A percentile compares a stretch with the other conserved stretches of the same genome.
Evolutionary conservation across 2,329 filamentous ascomycete species (phyloP).

Genomic region (Xylariaceae sp.): DNA sequence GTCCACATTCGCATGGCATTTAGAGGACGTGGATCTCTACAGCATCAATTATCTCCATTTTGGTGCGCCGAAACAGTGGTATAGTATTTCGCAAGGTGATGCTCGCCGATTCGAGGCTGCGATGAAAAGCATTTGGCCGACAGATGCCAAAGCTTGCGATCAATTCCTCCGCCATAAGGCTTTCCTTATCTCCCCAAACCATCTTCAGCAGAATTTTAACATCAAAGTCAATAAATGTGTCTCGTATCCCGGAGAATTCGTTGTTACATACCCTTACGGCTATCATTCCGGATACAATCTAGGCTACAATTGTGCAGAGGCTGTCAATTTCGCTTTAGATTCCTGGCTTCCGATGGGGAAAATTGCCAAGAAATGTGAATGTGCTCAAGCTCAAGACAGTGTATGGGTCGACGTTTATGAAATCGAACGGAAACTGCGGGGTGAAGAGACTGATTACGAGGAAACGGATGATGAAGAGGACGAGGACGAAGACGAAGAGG

Average conservation of each 20-base stretch:
- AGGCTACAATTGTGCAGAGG: conserved; percentile 97
- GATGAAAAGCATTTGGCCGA: conserved; percentile 94
- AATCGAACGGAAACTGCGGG: conserved; percentile 88
- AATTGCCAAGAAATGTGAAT: conserved; percentile 95
- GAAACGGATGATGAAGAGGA: conserved; percentile 71
- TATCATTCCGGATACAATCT: conserved; percentile 98
- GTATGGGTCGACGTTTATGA: conserved; percentile 98
- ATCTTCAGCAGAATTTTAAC: conserved; percentile 80
- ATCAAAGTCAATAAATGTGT: conserved; percentile 96
- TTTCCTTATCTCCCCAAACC: conserved; percentile 88
- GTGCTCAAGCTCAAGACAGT: conserved; percentile 89
- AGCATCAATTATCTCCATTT: conserved; percentile 99
- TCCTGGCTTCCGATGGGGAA: conserved; percentile 93
- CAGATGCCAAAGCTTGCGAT: conserved; percentile 89
- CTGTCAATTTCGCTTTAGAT: conserved; percentile 95
- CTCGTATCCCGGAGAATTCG: conserved; percentile 94
- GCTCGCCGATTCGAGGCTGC: conserved; percentile 87
- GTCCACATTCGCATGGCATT: conserved; percentile 97
- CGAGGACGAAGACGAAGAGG: conserved; percentile 57
- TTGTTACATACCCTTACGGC: conserved; percentile 96
- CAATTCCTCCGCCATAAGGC: conserved; percentile 98
- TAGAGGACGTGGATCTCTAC: conserved; percentile 97
- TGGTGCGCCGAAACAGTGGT: conserved; percentile 98
- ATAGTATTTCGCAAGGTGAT: conserved; percentile 95
- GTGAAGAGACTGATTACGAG: conserved; percentile 81